phyloP scores from a whole-genome alignment of 495 filamentous ascomycete genomes.

The Penicillium odoratum region DNA sequence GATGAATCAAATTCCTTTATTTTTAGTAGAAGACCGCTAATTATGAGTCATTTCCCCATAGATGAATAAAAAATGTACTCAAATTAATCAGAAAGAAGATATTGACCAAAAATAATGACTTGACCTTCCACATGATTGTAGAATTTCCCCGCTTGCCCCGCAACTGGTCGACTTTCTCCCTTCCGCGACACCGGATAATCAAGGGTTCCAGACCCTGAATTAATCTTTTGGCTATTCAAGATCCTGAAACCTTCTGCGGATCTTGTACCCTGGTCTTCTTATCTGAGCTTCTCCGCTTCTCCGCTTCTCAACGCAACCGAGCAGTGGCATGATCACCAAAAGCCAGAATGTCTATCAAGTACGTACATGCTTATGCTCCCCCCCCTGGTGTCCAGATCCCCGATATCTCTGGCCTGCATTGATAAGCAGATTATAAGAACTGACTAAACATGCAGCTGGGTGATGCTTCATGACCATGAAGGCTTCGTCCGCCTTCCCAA shows the following conservation, averaged over 20 bases:
- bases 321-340: slow-evolving; percentile 12
- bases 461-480: slow-evolving; percentile 68
- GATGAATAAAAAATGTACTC: not conserved
- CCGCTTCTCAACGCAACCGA: not conserved
- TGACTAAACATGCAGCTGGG: slow-evolving; percentile 56
- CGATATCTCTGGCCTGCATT: not conserved
- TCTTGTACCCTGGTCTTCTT: not conserved
- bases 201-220: slow-evolving; percentile 11
- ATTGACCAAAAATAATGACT: not conserved
- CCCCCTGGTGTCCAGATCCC: slow-evolving; percentile 13
- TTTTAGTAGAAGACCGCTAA: not conserved
- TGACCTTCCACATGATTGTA: not conserved
- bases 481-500: slow-evolving; percentile 69
- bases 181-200: slow-evolving; percentile 3
- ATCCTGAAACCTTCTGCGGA: not conserved
- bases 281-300: not conserved
- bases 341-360: slow-evolving; percentile 67
- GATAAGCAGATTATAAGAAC: not conserved
- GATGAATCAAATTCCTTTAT: not conserved
- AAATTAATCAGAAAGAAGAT: not conserved
- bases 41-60: not conserved
- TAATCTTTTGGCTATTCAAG: not conserved
- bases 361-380: slow-evolving; percentile 35
- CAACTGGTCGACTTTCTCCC: slow-evolving; percentile 15
- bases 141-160: slow-evolving; percentile 29